phyloP scores from a whole-genome alignment of 2,329 filamentous ascomycete genomes.

The Aspergillus oerlinghausenensis region DNA sequence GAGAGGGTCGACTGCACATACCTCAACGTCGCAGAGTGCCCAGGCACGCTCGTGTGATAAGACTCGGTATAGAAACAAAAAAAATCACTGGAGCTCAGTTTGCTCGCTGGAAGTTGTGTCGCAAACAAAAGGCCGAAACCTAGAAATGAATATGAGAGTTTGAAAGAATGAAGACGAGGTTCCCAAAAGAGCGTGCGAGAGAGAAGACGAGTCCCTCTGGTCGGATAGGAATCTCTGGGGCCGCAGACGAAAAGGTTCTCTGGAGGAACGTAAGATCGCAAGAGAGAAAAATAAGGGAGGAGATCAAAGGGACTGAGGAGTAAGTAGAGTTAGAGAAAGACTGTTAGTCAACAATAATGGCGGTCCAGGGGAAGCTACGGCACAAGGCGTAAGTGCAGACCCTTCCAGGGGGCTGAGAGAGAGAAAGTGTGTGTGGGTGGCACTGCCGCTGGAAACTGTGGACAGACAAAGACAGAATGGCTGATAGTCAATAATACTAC shows the following conservation, averaged over 20 bases:
- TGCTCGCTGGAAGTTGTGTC: not conserved
- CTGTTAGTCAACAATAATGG: not conserved
- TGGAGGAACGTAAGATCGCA: constrained; percentile 14
- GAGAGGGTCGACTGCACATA: constrained; percentile 17
- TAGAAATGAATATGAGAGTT: constrained; percentile 6
- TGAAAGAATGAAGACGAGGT: constrained; percentile 25
- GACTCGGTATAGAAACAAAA: constrained; percentile 22
- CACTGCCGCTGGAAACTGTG: constrained; percentile 3
- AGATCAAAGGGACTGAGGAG: constrained; percentile 20
- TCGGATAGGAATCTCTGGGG: constrained; percentile 35
- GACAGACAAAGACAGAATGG: constrained; percentile 1
- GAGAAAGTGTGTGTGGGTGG: constrained; percentile 5
- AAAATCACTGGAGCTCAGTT: constrained; percentile 3
- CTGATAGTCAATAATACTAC: not conserved
- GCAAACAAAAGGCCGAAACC: constrained; percentile 6
- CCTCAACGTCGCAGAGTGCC: constrained; percentile 24
- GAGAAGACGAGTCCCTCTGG: constrained; percentile 36
- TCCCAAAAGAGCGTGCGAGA: constrained; percentile 39
- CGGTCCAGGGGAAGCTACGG: constrained; percentile 12
- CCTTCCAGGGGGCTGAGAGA: constrained; percentile 10
- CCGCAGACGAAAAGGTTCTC: constrained; percentile 17
- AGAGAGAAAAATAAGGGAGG: constrained; percentile 22
- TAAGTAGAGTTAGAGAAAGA: constrained; percentile 11
- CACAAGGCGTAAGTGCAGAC: constrained; percentile 4
- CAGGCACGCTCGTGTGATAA: constrained; percentile 20